phyloP scores from a whole-genome alignment of 2,329 filamentous ascomycete genomes.

The Ceratocystis ficicola region DNA sequence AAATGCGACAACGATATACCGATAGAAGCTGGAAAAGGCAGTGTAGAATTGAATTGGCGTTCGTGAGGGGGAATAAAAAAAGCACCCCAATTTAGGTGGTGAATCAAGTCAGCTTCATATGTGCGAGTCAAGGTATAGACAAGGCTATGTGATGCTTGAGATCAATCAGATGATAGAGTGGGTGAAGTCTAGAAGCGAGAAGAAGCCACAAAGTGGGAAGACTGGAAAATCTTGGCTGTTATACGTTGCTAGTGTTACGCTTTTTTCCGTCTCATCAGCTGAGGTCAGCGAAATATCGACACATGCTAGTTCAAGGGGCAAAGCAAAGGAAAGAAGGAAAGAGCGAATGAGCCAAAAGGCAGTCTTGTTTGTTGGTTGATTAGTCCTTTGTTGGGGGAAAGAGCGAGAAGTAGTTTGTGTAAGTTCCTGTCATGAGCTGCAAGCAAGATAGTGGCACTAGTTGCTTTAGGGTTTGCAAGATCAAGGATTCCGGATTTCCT shows the following conservation, averaged over 20 bases:
- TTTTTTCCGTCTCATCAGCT: not conserved
- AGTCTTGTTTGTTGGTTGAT: not conserved
- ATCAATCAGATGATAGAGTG: not conserved
- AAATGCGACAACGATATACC: not conserved
- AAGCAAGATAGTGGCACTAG: not conserved
- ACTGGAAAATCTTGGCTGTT: not conserved
- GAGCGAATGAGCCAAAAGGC: not conserved
- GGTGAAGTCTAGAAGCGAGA: not conserved
- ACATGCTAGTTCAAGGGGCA: not conserved
- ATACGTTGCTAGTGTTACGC: not conserved
- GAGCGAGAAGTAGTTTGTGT: not conserved
- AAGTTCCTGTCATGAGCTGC: not conserved
- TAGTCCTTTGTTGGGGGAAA: constrained; percentile 9
- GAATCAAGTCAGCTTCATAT: not conserved
- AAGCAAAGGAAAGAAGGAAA: not conserved
- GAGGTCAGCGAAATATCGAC: constrained; percentile 10
- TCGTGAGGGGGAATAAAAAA: not conserved
- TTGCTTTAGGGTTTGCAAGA: not conserved
- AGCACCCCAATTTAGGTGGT: not conserved
- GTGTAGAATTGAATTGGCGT: not conserved
- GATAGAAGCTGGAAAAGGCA: not conserved
- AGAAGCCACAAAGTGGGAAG: not conserved
- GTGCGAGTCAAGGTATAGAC: constrained; percentile 4
- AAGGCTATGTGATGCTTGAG: constrained; percentile 6
- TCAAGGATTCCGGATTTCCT: not conserved